These are phyloP conservation scores for Eruca vesicaria DNA, from an alignment of 441 rosid genomes.

Conservation along the genomic window DNA sequence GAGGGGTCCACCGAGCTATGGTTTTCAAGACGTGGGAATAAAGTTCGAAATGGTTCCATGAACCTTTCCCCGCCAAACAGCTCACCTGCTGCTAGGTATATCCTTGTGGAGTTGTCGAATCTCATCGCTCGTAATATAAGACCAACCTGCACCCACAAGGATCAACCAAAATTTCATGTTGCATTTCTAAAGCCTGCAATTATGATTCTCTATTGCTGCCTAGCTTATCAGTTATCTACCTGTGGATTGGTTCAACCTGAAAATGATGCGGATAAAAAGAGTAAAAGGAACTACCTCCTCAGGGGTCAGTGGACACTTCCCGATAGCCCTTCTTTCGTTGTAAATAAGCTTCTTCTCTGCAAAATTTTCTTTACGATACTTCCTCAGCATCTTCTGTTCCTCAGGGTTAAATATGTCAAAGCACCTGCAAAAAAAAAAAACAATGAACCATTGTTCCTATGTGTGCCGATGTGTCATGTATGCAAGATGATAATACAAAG, in stretches of 20 bases:
- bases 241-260: slow-evolving; percentile 1
- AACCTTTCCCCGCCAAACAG: slow-evolving; percentile 90
- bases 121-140: slow-evolving; percentile 85
- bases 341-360: slow-evolving; percentile 69
- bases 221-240: not conserved
- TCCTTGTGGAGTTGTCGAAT: slow-evolving; percentile 81
- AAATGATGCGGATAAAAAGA: not conserved
- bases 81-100: slow-evolving; percentile 95
- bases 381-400: slow-evolving; percentile 70
- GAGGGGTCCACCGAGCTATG: slow-evolving; percentile 85
- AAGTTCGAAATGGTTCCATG: slow-evolving; percentile 76
- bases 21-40: slow-evolving; percentile 90
- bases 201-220: not conserved
- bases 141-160: slow-evolving; percentile 69
- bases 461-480: not conserved
- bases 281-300: slow-evolving; percentile 66
- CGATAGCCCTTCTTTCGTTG: slow-evolving; percentile 87
- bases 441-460: not conserved
- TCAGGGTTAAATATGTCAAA: slow-evolving; percentile 76
- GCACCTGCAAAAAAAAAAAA: slow-evolving; percentile 54
- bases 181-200: slow-evolving; percentile 7
- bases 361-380: slow-evolving; percentile 84
- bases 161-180: slow-evolving; percentile 13
- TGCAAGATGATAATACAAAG: slow-evolving; percentile 9
- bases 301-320: slow-evolving; percentile 95